Base-by-base conservation (phyloP, 371 early-diverging fungal genomes). In the Coemansia sp. region DNA sequence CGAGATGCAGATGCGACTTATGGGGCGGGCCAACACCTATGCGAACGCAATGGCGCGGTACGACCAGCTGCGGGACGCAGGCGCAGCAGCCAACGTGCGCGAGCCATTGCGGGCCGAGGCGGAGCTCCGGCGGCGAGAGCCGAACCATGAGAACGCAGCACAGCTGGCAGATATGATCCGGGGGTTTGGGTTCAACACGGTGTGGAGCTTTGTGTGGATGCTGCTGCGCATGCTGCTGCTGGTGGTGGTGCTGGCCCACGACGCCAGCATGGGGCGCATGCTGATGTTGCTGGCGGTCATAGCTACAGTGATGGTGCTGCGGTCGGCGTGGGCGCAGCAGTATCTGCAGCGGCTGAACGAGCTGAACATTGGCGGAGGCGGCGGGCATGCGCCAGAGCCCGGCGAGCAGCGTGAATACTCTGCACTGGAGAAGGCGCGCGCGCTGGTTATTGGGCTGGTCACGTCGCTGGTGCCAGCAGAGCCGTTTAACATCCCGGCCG, bases 391-490 rank as follows among this genome's bases (percentile, higher is more conserved):
- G 55, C 40, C 38, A 9, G 48, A 48, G 30, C 30, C 5, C 3
- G 38, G 8, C 6, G 42, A 42, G 39, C 52, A 7, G 43, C 65
- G 59, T 16, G 65, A 64, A 50, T 69, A 56, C 47, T 50, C 70
- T 3, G 70, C 42, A 7, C 31, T 64, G 53, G 74, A 73, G 40
- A 73, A 65, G 59, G 62, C 64, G 7, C 48, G 55, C 20, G 74
- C 74, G 9, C 54, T 73, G 57, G 45, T 58, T 0, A 35, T 73
- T 42, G 74, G 65, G 43, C 74, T 73, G 34, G 36, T 73, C 20
- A 65, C 74, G 47, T 65, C 74, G 59, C 60, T 73, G 47, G 53
- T 73, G 48, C 74, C 74, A 5, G 51, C 70, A 10, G 74, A 73
- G 66, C 74, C 74, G 30, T 55, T 73, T 42, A 62, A 69, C 11